Evolutionary conservation across 2,329 filamentous ascomycete genomes (phyloP).

Genomic region (Colletotrichum brevisporum): DNA sequence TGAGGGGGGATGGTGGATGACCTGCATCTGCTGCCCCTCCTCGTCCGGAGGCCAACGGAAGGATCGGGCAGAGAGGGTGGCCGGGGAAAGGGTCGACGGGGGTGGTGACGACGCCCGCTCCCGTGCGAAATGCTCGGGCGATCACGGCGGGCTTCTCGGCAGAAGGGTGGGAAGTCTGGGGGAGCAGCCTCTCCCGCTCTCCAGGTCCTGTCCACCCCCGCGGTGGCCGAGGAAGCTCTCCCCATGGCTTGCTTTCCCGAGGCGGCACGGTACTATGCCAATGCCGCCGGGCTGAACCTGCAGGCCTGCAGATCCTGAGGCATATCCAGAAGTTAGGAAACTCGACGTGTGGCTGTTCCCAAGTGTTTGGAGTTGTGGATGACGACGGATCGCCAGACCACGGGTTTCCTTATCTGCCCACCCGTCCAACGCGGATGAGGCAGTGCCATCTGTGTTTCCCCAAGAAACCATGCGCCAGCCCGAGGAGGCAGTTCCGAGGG

Average conservation of each 20-base stretch:
- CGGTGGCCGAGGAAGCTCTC: neutral
- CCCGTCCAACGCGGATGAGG: neutral
- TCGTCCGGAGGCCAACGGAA: no score
- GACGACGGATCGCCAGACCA: neutral
- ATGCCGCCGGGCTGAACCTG: constrained; percentile 17
- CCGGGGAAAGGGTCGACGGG: neutral
- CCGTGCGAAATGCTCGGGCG: constrained; percentile 20
- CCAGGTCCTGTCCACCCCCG: neutral
- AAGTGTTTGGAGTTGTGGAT: neutral
- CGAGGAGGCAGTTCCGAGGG: neutral
- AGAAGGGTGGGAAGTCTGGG: constrained; percentile 2
- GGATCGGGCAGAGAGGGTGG: neutral
- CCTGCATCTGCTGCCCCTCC: neutral
- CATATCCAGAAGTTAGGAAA: neutral
- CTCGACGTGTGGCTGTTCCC: constrained; percentile 20
- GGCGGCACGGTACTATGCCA: constrained; percentile 6
- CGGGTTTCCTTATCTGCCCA: neutral
- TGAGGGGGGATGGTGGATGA: neutral
- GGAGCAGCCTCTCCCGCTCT: neutral
- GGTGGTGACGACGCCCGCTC: constrained; percentile 20
- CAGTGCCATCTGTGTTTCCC: constrained; percentile 11
- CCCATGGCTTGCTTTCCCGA: constrained; percentile 5
- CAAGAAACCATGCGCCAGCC: neutral
- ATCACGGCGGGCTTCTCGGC: constrained; percentile 32
- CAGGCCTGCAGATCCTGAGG: constrained; percentile 30